phyloP scores from a whole-genome alignment of 1,284 basidiomycete genomes.

The Schizophyllum commune region DNA sequence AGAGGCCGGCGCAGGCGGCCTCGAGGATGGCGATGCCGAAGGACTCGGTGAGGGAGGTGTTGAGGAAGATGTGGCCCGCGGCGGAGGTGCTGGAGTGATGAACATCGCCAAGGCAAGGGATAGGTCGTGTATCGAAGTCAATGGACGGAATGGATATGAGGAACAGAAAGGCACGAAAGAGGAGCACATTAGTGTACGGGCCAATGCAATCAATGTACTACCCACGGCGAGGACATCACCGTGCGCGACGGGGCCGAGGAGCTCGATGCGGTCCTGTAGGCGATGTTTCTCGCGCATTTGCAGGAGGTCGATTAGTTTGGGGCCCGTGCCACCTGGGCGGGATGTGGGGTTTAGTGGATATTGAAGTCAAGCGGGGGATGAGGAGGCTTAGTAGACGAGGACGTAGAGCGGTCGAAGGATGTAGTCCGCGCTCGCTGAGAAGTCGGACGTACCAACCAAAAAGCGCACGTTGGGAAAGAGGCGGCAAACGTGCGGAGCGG shows the following conservation, averaged over 20 bases:
- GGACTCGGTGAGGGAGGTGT: slow-evolving; percentile 93
- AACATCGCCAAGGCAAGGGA: background rate
- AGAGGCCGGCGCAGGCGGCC: slow-evolving; percentile 91
- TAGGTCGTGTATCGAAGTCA: background rate
- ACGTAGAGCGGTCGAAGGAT: too few species aligned
- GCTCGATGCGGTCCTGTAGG: slow-evolving; percentile 85
- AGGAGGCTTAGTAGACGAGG: too few species aligned
- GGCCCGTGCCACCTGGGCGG: slow-evolving; percentile 86
- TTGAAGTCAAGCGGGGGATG: background rate
- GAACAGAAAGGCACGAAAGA: background rate
- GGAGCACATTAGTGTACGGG: too few species aligned
- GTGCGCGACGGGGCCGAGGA: slow-evolving; percentile 79
- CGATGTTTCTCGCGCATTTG: slow-evolving; percentile 92
- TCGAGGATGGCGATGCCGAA: slow-evolving; percentile 97
- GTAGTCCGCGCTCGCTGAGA: too few species aligned
- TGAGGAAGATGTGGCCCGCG: slow-evolving; percentile 90
- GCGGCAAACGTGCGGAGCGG: slow-evolving; percentile 84
- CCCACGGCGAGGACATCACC: slow-evolving; percentile 77
- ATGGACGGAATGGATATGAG: slow-evolving; percentile 1
- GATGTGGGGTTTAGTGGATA: too few species aligned
- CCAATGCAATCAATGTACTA: background rate
- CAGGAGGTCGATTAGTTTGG: slow-evolving; percentile 90
- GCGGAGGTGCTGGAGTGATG: slow-evolving; percentile 14
- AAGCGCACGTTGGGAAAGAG: slow-evolving; percentile 83
- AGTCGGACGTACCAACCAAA: slow-evolving; percentile 79